Evolutionary conservation across 1,284 basidiomycete species (phyloP).

Genomic region (Mycena sp.): DNA sequence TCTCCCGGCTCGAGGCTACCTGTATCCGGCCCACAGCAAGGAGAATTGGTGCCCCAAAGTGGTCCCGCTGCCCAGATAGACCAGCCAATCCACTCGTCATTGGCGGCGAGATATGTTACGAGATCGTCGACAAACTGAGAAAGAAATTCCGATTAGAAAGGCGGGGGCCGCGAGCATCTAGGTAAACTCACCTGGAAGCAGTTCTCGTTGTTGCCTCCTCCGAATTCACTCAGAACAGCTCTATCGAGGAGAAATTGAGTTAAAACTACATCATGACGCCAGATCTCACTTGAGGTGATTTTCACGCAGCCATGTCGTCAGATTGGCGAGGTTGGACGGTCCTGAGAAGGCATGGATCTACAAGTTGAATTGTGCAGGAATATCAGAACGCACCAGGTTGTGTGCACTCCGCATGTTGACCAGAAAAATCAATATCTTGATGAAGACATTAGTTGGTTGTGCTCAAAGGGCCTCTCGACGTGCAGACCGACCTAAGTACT

Average conservation of each 20-base stretch:
- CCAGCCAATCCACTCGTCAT: constrained; percentile 59
- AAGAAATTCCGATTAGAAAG: background rate
- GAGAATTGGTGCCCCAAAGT: constrained; percentile 53
- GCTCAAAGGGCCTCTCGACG: no score
- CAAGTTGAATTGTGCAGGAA: background rate
- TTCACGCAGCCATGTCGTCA: constrained; percentile 54
- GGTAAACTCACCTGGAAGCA: constrained; percentile 44
- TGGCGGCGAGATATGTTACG: constrained; percentile 49
- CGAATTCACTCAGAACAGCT: constrained; percentile 55
- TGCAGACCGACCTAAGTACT: constrained; percentile 22
- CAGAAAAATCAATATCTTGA: constrained; percentile 55
- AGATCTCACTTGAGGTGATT: constrained; percentile 51
- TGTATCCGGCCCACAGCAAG: constrained; percentile 55
- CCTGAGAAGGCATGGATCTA: constrained; percentile 1
- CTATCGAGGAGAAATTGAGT: constrained; percentile 33
- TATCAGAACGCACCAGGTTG: constrained; percentile 42
- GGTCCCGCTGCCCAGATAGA: constrained; percentile 58
- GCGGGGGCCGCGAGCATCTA: no score
- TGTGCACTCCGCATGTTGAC: constrained; percentile 51
- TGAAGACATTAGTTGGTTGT: no score
- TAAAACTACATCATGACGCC: background rate
- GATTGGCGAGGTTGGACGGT: constrained; percentile 50
- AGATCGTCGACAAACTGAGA: constrained; percentile 47
- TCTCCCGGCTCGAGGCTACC: constrained; percentile 55
- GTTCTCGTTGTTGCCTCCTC: constrained; percentile 52